Conservation (phyloP, 2,329 filamentous ascomycete genomes). For the Exserohilum rostratum region DNA sequence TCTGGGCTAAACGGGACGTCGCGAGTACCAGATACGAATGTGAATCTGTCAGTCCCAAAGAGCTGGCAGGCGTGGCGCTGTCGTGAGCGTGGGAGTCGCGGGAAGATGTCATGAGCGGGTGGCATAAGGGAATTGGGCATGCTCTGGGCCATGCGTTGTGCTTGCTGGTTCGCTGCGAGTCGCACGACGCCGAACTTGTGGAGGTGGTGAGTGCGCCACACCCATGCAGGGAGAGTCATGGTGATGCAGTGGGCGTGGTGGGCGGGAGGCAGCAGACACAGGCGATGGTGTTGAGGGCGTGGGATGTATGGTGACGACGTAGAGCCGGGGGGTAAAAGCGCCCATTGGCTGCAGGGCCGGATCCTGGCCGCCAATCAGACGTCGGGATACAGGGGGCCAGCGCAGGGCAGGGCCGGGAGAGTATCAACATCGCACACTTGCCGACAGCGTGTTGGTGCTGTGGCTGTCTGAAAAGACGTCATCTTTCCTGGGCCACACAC, state of each 20-base stretch:
- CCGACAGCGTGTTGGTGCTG: too few relatives aligned
- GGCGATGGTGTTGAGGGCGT: neutral
- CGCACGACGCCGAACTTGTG: neutral
- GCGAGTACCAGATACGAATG: too few relatives aligned
- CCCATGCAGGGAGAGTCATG: neutral
- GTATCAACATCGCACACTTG: too few relatives aligned
- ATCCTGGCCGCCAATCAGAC: conserved; percentile 7
- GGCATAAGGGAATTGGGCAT: neutral
- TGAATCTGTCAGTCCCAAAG: too few relatives aligned
- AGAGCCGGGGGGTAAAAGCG: neutral
- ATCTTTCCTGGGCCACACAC: conserved; percentile 3
- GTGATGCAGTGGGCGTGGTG: too few relatives aligned
- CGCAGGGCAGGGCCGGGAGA: too few relatives aligned
- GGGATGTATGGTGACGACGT: conserved; percentile 5
- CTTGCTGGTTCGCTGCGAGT: conserved; percentile 2
- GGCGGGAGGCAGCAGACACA: neutral
- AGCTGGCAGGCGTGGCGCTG: too few relatives aligned
- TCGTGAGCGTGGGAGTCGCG: too few relatives aligned
- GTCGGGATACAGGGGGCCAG: neutral
- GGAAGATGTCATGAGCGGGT: too few relatives aligned
- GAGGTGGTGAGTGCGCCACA: neutral
- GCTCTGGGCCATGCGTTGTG: neutral
- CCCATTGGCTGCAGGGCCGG: neutral
- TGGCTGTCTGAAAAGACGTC: conserved; percentile 40
- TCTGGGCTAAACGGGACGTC: too few relatives aligned